phyloP scores from a whole-genome alignment of 2,329 filamentous ascomycete species.

The Penicillium sp. region DNA sequence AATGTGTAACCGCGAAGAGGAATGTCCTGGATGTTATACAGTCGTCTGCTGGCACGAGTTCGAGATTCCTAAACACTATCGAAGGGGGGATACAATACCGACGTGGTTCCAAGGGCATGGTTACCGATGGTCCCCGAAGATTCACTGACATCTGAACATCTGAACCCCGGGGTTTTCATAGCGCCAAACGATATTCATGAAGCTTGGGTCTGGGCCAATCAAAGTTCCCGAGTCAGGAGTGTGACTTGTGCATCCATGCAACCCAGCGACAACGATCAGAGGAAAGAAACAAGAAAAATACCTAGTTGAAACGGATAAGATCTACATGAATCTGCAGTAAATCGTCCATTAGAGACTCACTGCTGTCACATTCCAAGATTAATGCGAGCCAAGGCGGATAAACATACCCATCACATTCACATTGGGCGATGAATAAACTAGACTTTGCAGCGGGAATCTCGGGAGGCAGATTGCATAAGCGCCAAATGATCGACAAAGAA shows the following conservation, averaged over 20 bases:
- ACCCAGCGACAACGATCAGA: no score
- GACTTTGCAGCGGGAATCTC: conserved; percentile 6
- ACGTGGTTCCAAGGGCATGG: background rate
- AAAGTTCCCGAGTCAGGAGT: background rate
- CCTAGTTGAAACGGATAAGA: background rate
- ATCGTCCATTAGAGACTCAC: background rate
- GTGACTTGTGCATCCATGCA: background rate
- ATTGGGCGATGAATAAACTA: background rate
- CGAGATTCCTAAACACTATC: background rate
- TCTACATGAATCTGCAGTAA: background rate
- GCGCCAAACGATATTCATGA: background rate
- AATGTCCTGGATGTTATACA: background rate
- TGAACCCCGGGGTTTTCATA: background rate
- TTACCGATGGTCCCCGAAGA: background rate
- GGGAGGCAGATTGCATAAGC: conserved; percentile 16
- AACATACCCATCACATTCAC: background rate
- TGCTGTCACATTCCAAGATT: background rate
- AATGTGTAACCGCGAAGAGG: background rate
- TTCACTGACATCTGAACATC: no score
- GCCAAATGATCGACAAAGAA: conserved; percentile 2
- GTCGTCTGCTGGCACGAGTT: background rate
- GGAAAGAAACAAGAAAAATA: background rate
- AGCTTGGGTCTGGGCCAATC: background rate
- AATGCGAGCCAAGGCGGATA: no score
- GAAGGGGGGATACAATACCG: background rate